Evolutionary conservation across 805 yeast genomes (phyloP).

Genomic region (Metschnikowia matae): DNA sequence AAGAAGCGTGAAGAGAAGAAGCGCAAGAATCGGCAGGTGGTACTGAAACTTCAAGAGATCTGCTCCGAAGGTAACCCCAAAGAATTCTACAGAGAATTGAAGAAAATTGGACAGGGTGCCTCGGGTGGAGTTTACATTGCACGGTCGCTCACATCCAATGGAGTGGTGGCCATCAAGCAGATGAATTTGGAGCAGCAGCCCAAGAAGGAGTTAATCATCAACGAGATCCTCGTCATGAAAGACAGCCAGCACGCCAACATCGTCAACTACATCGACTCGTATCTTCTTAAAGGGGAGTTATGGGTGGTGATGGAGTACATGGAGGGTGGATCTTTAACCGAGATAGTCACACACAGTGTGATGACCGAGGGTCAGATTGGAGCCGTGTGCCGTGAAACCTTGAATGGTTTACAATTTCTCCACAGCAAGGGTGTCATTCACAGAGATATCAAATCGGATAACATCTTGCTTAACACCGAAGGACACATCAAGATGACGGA

Average conservation of each 20-base stretch:
- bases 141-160: constrained; percentile 38
- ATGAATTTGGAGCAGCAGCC: constrained; percentile 95
- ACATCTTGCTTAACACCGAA: constrained; percentile 71
- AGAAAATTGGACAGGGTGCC: constrained; percentile 96
- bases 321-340: constrained; percentile 98
- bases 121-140: constrained; percentile 97
- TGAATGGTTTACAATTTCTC: constrained; percentile 78
- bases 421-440: constrained; percentile 93
- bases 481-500: constrained; percentile 95
- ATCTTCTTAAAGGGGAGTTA: constrained; percentile 63
- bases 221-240: constrained; percentile 21
- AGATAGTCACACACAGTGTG: constrained; percentile 84
- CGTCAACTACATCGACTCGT: constrained; percentile 19
- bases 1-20: constrained; percentile 77
- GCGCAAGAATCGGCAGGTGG: constrained; percentile 65
- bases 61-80: constrained; percentile 87
- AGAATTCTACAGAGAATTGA: constrained; percentile 58
- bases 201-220: constrained; percentile 84
- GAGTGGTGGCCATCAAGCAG: constrained; percentile 85
- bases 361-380: constrained; percentile 95
- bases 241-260: constrained; percentile 19
- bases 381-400: constrained; percentile 88
- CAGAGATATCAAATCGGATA: constrained; percentile 94
- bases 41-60: constrained; percentile 65
- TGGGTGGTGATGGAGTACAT: constrained; percentile 99